Percentiles rank a stretch among this genome's conserved stretches.
Evolutionary conservation across 2,329 filamentous ascomycete genomes (phyloP).

Genomic region (Fusarium globosum): DNA sequence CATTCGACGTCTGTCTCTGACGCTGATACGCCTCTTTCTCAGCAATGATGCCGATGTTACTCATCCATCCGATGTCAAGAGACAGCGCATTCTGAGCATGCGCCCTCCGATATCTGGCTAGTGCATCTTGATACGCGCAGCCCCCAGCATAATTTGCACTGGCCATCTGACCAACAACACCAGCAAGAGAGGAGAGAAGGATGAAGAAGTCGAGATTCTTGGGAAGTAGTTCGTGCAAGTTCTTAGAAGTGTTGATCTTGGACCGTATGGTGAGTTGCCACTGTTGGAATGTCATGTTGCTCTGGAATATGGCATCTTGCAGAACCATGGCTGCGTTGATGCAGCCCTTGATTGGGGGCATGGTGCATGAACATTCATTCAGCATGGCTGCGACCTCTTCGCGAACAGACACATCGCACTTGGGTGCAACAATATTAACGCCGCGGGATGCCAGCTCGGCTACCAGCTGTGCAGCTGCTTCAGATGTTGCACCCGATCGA

Average conservation of each 20-base stretch:
- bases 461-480: constrained; percentile 36
- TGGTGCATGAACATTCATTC: constrained; percentile 19
- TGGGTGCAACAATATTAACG: background rate
- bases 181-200: constrained; percentile 29
- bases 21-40: background rate
- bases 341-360: constrained; percentile 41
- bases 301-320: constrained; percentile 30
- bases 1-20: background rate
- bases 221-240: background rate
- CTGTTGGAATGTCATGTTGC: constrained; percentile 49
- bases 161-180: constrained; percentile 47
- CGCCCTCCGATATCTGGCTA: background rate
- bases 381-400: background rate
- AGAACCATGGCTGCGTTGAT: constrained; percentile 21
- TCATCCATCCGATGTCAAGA: constrained; percentile 6
- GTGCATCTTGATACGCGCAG: constrained; percentile 24
- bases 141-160: constrained; percentile 56
- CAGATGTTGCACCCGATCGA: constrained; percentile 40
- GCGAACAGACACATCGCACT: background rate
- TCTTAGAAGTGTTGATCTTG: constrained; percentile 50
- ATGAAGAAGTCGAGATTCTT: background rate
- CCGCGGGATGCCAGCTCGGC: background rate
- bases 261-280: constrained; percentile 44
- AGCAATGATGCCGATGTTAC: constrained; percentile 4
- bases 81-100: background rate